A percentile compares a stretch with the other conserved stretches of the same genome.
Evolutionary conservation across 257 asterid genomes (phyloP).

Genomic region (Solanum sparsipilum): DNA sequence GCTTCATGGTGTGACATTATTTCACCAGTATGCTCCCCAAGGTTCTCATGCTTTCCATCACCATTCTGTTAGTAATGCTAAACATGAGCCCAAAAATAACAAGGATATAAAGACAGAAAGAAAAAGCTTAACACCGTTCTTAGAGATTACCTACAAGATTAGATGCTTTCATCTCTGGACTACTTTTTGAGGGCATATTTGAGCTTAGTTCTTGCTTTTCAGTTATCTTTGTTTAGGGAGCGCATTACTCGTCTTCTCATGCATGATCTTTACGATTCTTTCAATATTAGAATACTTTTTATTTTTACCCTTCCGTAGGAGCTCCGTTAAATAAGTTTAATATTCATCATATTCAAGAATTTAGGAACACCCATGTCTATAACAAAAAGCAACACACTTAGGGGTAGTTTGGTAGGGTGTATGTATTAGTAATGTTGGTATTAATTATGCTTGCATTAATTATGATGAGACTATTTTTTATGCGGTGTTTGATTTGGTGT

Average conservation of each 20-base stretch:
- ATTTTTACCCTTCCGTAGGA: background rate
- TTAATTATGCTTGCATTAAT: background rate
- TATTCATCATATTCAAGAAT: background rate
- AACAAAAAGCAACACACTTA: background rate
- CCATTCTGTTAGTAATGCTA: conserved; percentile 36
- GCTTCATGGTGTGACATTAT: conserved; percentile 66
- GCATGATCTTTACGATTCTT: background rate
- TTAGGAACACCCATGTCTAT: background rate
- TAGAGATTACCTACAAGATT: conserved; percentile 50
- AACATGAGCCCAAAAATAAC: background rate
- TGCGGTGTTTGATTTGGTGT: background rate
- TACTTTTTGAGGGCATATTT: background rate
- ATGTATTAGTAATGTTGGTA: background rate
- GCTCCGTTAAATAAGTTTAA: background rate
- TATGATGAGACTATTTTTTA: background rate
- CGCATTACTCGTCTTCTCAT: background rate
- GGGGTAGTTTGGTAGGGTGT: background rate
- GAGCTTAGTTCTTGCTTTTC: background rate
- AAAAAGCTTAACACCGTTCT: background rate
- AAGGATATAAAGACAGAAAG: background rate
- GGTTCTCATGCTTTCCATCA: conserved; percentile 55
- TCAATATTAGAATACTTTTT: background rate
- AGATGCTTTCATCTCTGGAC: background rate
- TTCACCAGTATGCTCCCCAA: conserved; percentile 72
- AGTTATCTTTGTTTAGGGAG: background rate